Conservation (phyloP, 345 rosid species). For the Punica granatum region DNA sequence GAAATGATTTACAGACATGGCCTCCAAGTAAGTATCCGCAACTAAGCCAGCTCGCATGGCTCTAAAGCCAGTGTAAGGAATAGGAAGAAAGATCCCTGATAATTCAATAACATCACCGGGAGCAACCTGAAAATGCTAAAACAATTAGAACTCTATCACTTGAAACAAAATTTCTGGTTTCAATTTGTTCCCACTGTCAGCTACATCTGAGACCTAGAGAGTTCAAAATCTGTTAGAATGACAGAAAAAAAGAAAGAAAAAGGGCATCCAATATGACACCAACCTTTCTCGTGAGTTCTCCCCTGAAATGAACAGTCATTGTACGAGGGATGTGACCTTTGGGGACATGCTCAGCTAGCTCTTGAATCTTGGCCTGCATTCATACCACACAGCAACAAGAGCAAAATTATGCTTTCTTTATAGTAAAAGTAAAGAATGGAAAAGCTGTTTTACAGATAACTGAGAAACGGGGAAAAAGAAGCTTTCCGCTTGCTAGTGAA, state of each 20-base stretch:
- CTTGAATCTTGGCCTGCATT: slow-evolving; percentile 96
- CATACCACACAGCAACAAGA: background rate
- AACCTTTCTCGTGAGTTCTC: slow-evolving; percentile 97
- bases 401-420: slow-evolving; percentile 3
- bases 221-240: background rate
- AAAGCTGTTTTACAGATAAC: background rate
- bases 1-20: slow-evolving; percentile 82
- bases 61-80: slow-evolving; percentile 89
- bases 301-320: slow-evolving; percentile 94
- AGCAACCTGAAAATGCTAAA: slow-evolving; percentile 45
- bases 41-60: slow-evolving; percentile 98
- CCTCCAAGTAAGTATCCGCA: slow-evolving; percentile 92
- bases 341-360: slow-evolving; percentile 96
- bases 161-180: background rate
- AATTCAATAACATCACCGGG: slow-evolving; percentile 97
- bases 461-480: background rate
- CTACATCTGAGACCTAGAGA: slow-evolving; percentile 3
- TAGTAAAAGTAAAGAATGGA: background rate
- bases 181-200: background rate
- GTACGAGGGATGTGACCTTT: slow-evolving; percentile 96
- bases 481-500: background rate
- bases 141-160: background rate
- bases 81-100: slow-evolving; percentile 96
- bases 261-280: background rate
- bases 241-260: background rate